phyloP scores from a whole-genome alignment of 73 alveolate species.

The Diophrys sp. region DNA sequence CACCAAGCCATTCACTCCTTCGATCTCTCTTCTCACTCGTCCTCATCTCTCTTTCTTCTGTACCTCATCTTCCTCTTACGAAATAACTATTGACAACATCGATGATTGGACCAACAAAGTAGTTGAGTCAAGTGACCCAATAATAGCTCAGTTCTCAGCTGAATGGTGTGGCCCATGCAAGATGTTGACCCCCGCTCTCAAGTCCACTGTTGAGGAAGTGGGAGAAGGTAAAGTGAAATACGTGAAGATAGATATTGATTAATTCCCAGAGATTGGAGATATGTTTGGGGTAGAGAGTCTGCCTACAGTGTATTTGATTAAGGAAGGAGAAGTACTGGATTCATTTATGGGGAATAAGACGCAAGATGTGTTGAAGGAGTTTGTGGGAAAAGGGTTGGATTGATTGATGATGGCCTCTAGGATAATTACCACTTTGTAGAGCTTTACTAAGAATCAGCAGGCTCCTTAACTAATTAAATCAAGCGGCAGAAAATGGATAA shows the following conservation, averaged over 20 bases:
- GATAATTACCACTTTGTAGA: too few relatives aligned
- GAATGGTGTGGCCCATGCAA: constrained; percentile 65
- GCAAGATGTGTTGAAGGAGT: not conserved
- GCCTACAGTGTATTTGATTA: not conserved
- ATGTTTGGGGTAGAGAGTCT: not conserved
- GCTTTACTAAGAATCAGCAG: too few relatives aligned
- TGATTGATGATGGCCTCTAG: too few relatives aligned
- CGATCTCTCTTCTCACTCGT: too few relatives aligned
- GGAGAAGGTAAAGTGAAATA: not conserved
- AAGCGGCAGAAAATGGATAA: too few relatives aligned
- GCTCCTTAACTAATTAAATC: too few relatives aligned
- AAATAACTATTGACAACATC: not conserved
- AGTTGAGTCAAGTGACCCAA: constrained; percentile 22
- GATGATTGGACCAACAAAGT: not conserved
- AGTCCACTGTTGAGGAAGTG: not conserved
- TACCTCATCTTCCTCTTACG: too few relatives aligned
- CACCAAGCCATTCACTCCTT: not conserved
- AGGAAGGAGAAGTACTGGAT: not conserved
- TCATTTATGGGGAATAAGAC: not conserved
- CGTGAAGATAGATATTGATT: not conserved
- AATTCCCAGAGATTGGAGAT: not conserved
- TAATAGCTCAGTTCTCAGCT: constrained; percentile 49
- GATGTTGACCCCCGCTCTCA: constrained; percentile 50
- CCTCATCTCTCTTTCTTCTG: too few relatives aligned
- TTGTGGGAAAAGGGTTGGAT: not conserved